phyloP scores from a whole-genome alignment of 202 grass and related monocot species.

The Musa balbisiana region DNA sequence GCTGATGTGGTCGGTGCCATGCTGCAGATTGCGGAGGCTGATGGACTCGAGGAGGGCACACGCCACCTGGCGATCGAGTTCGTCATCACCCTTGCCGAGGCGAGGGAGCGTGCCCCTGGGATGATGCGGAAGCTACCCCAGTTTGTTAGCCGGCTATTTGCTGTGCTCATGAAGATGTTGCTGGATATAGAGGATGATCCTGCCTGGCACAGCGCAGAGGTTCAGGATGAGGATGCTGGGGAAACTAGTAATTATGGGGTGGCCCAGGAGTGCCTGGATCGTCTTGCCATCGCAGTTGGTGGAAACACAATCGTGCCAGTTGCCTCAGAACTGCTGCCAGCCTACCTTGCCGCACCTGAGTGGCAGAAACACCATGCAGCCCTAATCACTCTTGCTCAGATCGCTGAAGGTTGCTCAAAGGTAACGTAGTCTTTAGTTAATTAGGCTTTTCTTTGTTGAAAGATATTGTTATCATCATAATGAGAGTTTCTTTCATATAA shows the following conservation, averaged over 20 bases:
- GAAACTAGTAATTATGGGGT: conserved; percentile 50
- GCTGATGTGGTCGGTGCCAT: conserved; percentile 42
- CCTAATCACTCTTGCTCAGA: conserved; percentile 51
- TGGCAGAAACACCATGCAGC: conserved; percentile 55
- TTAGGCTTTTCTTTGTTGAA: neutral
- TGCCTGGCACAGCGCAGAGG: conserved; percentile 38
- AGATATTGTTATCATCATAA: neutral
- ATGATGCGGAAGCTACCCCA: conserved; percentile 49
- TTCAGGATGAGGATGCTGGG: conserved; percentile 51
- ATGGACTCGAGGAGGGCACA: conserved; percentile 53
- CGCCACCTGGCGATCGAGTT: conserved; percentile 72
- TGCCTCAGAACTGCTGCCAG: conserved; percentile 54
- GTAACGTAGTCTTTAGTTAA: neutral
- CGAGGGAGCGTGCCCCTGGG: conserved; percentile 48
- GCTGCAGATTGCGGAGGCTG: conserved; percentile 48
- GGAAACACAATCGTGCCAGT: conserved; percentile 63
- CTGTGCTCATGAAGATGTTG: conserved; percentile 62
- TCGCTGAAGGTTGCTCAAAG: conserved; percentile 66
- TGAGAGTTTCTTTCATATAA: no score
- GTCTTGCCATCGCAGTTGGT: conserved; percentile 54
- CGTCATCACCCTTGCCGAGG: conserved; percentile 70
- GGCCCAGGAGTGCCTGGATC: conserved; percentile 59
- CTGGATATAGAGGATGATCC: conserved; percentile 62
- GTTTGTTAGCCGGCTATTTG: conserved; percentile 42
- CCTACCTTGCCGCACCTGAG: conserved; percentile 39